Conservation (phyloP, 2,329 filamentous ascomycete species). For the Xenoacremonium recifei region DNA sequence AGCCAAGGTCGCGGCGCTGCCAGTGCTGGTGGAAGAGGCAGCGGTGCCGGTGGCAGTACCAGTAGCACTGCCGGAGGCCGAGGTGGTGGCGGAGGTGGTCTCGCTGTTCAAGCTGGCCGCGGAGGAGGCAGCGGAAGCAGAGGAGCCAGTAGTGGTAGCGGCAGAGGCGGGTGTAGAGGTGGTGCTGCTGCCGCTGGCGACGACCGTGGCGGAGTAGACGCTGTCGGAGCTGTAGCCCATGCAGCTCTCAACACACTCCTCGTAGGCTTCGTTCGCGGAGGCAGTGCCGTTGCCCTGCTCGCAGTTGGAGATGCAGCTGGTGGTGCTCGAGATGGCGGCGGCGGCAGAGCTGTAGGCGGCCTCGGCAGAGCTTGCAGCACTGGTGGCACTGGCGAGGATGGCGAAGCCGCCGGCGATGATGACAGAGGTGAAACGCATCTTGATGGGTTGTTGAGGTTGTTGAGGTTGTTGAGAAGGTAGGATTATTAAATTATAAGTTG, state of each 20-base stretch:
- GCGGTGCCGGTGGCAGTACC: conserved; percentile 20
- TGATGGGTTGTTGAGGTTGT: too few relatives aligned
- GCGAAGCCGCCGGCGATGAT: conserved; percentile 50
- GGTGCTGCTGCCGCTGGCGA: conserved; percentile 22
- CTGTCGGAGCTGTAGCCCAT: conserved; percentile 39
- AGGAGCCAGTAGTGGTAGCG: conserved; percentile 6
- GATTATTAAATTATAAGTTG: conserved; percentile 30
- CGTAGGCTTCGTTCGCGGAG: conserved; percentile 53
- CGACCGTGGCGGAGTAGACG: conserved; percentile 37
- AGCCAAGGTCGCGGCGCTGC: conserved; percentile 27
- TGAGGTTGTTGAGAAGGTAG: conserved; percentile 12
- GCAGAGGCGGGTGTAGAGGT: conserved; percentile 42
- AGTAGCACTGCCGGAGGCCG: conserved; percentile 23
- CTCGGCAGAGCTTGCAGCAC: conserved; percentile 35
- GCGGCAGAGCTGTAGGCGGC: too few relatives aligned
- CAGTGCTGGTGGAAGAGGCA: conserved; percentile 21
- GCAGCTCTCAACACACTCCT: conserved; percentile 43
- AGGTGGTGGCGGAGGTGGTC: conserved; percentile 9
- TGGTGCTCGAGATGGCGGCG: conserved; percentile 43
- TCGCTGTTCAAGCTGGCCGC: conserved; percentile 16
- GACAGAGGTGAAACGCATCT: conserved; percentile 57
- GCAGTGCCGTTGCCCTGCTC: conserved; percentile 59
- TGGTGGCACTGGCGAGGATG: conserved; percentile 33
- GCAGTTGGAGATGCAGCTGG: conserved; percentile 62
- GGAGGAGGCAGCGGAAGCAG: conserved; percentile 20